Evolutionary conservation across 2,329 filamentous ascomycete genomes (phyloP), one percentile per base, ranked within the genome.

Genomic region (Lanzia echinophila): DNA sequence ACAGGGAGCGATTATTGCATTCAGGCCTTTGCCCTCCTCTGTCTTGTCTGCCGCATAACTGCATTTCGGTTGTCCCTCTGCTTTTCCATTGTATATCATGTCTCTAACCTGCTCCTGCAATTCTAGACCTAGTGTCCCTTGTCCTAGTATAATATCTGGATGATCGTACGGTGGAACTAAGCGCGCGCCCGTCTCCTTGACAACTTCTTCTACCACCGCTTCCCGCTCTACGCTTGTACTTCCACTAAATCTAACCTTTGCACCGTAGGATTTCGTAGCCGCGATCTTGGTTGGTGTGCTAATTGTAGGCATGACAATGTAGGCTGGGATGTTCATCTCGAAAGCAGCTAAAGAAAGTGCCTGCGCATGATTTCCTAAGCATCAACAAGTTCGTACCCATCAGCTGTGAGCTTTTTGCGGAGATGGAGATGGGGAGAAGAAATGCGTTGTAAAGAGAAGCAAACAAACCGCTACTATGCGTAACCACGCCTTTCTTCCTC

Each of bases 241-340:
- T 15, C 92, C 92, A 66, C 83, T 88, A 75, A 95, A 95, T 54
- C 89, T 75, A 32, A 97, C 79, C 39, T 77, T 76, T 4, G 90
- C 88, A 58, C 88, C 88, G 70, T 96, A 90, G 6, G 82, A 79
- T 61, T 78, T 75, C 0, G 92, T 96, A 0, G 86, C 91, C 3
- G 87, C 85, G 58, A 96, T 90, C 71, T 97, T 97, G 58, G 84
- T 84, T n/a, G 87, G 81, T 0, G 88, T 86, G 54, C 84, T 86
- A 66, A 94, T 94, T n/a, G 72, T 69, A 0, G 92, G 92, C 92
- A 97, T 97, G 56, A 97, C 84, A 66, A 97, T 91, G 73, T 92
- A 82, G 0, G 90, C 89, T 11, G 86, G 85, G 58, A 96, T 84
- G 50, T 76, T 73, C 66, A 86, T 82, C 36, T 84, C 84, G 17